phyloP scores from a whole-genome alignment of 2,329 filamentous ascomycete species.

The Plenodomus lindquistii region DNA sequence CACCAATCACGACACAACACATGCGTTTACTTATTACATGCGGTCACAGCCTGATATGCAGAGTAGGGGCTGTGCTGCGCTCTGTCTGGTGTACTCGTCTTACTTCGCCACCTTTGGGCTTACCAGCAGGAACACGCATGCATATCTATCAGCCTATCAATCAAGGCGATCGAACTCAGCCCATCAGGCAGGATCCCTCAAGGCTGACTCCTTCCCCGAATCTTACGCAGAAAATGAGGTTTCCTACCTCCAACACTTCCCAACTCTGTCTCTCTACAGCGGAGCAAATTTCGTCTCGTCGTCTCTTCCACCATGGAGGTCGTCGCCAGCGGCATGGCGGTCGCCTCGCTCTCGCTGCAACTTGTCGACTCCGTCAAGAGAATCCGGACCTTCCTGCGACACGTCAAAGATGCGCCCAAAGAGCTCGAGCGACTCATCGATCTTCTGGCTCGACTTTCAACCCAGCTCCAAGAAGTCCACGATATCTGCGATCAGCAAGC shows the following conservation, averaged over 20 bases:
- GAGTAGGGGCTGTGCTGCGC: neutral
- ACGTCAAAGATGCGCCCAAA: slow-evolving; percentile 15
- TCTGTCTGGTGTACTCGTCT: neutral
- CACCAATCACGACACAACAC: too few relatives aligned
- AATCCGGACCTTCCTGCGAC: slow-evolving; percentile 10
- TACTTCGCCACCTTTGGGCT: neutral
- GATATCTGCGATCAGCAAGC: slow-evolving; percentile 3
- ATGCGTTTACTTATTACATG: neutral
- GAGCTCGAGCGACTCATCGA: slow-evolving; percentile 13
- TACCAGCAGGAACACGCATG: neutral
- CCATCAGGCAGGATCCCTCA: neutral
- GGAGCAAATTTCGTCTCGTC: neutral
- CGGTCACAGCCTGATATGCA: neutral
- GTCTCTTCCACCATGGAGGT: neutral
- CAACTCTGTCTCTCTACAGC: neutral
- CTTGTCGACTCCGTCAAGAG: slow-evolving; percentile 12
- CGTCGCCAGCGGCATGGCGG: slow-evolving; percentile 19
- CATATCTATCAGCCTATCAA: neutral
- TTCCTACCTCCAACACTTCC: neutral
- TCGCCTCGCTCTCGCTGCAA: slow-evolving; percentile 16
- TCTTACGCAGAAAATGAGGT: neutral
- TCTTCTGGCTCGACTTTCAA: slow-evolving; percentile 7
- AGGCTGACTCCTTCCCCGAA: neutral
- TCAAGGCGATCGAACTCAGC: neutral
- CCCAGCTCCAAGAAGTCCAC: slow-evolving; percentile 7